A percentile compares a stretch with the other conserved stretches of the same genome.
Evolutionary conservation across 352 stramenopile species (phyloP).

Genomic region (Stramenopiles sp.): DNA sequence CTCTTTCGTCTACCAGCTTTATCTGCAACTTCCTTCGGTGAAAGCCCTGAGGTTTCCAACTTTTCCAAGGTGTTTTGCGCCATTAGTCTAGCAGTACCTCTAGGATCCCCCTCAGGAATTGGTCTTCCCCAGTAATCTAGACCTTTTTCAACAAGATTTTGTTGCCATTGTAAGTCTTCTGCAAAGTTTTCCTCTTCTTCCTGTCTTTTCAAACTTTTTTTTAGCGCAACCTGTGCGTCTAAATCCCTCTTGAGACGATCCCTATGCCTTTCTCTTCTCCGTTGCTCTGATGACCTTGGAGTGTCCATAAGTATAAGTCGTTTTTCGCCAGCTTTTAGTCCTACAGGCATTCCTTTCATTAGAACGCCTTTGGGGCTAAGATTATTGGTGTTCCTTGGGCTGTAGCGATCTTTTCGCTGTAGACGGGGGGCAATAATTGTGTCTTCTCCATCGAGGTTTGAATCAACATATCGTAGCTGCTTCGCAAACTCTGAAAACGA

Average conservation of each 20-base stretch:
- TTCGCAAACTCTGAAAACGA: neutral
- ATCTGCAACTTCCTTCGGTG: neutral
- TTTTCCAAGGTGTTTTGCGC: neutral
- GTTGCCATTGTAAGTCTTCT: neutral
- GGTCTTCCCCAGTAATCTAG: neutral
- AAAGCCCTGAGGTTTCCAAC: neutral
- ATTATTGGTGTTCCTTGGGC: neutral
- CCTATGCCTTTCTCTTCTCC: neutral
- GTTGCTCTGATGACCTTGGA: neutral
- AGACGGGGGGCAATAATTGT: neutral
- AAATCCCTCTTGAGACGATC: neutral
- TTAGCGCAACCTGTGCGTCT: neutral
- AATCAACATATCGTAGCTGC: neutral
- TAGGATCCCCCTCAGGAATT: neutral
- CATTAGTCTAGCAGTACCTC: neutral
- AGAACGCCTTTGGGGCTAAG: neutral
- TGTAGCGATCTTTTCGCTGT: neutral
- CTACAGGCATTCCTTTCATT: neutral
- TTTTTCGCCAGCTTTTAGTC: neutral
- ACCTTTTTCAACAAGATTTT: neutral
- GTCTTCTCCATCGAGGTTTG: neutral
- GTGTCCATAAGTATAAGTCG: neutral
- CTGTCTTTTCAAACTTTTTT: neutral
- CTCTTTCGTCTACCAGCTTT: no score
- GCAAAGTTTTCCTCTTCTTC: neutral